Percentiles rank a stretch among this genome's conserved stretches.
These are phyloP conservation scores for Salix arbutifolia DNA, from an alignment of 345 rosid species.

Conservation along the genomic window DNA sequence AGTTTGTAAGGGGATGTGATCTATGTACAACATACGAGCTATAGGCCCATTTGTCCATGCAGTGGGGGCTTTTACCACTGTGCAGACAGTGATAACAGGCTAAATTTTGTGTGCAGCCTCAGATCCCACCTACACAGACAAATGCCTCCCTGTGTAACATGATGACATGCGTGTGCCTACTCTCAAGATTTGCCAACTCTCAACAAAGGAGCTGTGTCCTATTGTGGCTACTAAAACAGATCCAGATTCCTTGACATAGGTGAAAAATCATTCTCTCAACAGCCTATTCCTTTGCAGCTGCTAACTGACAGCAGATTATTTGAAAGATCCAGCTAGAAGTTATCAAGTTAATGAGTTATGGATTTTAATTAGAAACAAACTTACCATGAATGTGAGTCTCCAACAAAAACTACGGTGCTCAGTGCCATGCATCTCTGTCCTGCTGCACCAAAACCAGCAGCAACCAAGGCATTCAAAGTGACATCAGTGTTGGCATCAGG, in stretches of 20 bases:
- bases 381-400: conserved; percentile 74
- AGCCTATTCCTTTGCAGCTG: not conserved
- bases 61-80: not conserved
- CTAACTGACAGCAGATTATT: not conserved
- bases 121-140: not conserved
- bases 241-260: not conserved
- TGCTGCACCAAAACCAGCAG: conserved; percentile 99
- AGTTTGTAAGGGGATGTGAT: not conserved
- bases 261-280: not conserved
- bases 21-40: not conserved
- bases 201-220: not conserved
- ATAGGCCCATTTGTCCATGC: too few species aligned
- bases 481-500: conserved; percentile 82
- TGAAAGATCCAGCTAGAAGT: not conserved
- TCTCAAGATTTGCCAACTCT: not conserved
- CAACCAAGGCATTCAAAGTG: conserved; percentile 75
- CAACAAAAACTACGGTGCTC: conserved; percentile 87
- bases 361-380: not conserved
- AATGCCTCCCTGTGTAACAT: not conserved
- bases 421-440: conserved; percentile 99
- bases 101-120: not conserved
- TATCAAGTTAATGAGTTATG: too few species aligned
- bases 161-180: not conserved
- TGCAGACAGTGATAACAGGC: not conserved
- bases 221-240: not conserved